These are phyloP conservation scores for Leccinellum rugosiceps DNA, from an alignment of 768 basidiomycete species.

Conservation along the genomic window DNA sequence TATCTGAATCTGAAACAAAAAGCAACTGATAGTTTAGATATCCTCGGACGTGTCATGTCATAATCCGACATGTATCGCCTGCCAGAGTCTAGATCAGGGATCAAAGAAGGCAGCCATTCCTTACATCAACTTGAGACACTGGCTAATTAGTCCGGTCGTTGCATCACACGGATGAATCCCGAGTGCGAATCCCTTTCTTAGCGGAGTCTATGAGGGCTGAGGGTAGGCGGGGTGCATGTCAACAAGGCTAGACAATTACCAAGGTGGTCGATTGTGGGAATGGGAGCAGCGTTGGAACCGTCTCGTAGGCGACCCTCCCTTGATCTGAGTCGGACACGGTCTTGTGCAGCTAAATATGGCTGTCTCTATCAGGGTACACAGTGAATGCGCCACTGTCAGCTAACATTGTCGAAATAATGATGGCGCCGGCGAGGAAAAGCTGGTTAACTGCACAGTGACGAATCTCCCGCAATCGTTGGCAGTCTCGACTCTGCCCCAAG, in stretches of 20 bases:
- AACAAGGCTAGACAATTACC: constrained; percentile 18
- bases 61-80: constrained; percentile 2
- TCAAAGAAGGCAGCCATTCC: constrained; percentile 4
- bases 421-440: not conserved
- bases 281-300: not conserved
- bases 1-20: constrained; percentile 5
- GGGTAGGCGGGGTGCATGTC: constrained; percentile 18
- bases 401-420: not conserved
- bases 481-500: constrained; percentile 1
- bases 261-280: not conserved
- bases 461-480: too few species aligned
- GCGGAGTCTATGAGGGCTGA: constrained; percentile 12
- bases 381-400: not conserved
- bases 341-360: constrained; percentile 10
- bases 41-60: constrained; percentile 3
- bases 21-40: not conserved
- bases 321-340: constrained; percentile 5
- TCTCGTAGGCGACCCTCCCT: not conserved
- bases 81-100: not conserved
- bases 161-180: constrained; percentile 13
- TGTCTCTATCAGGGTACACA: not conserved
- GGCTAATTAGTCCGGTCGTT: not conserved
- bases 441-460: not conserved
- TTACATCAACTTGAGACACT: constrained; percentile 12
- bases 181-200: constrained; percentile 17